A percentile compares a stretch with the other conserved stretches of the same genome.
Evolutionary conservation across 2,329 filamentous ascomycete genomes (phyloP).

Genomic region (Colletotrichum truncatum): DNA sequence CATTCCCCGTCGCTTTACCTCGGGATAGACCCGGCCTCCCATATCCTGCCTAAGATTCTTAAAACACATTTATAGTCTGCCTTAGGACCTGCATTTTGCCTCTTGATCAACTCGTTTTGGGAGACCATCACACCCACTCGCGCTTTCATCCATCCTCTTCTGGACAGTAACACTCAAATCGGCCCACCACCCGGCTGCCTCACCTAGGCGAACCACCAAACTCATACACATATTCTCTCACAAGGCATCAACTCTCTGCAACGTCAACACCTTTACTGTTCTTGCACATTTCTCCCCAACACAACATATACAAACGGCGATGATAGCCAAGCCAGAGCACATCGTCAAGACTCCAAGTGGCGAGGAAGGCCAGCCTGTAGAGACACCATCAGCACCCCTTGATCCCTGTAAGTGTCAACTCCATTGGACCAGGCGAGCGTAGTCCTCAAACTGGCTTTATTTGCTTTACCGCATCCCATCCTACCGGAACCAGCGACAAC

Average conservation of each 20-base stretch:
- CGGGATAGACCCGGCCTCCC: neutral
- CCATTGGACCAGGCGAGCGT: neutral
- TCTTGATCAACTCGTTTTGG: neutral
- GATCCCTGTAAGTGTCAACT: slow-evolving; percentile 11
- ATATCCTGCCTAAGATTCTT: neutral
- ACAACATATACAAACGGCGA: neutral
- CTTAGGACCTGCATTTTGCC: neutral
- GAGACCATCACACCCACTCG: neutral
- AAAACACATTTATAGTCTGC: neutral
- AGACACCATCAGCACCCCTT: slow-evolving; percentile 4
- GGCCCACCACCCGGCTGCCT: neutral
- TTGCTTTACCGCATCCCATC: neutral
- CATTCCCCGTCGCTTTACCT: neutral
- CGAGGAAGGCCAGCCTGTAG: neutral
- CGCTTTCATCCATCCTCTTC: neutral
- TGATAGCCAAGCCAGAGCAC: slow-evolving; percentile 3
- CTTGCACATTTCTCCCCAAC: neutral
- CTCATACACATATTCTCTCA: neutral
- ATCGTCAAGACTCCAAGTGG: neutral
- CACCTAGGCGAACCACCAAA: neutral
- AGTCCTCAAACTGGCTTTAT: no score
- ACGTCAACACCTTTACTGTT: neutral
- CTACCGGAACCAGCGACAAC: neutral
- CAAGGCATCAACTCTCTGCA: neutral
- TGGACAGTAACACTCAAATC: neutral